phyloP scores from a whole-genome alignment of 441 rosid species.

The Adansonia rubrostipa region DNA sequence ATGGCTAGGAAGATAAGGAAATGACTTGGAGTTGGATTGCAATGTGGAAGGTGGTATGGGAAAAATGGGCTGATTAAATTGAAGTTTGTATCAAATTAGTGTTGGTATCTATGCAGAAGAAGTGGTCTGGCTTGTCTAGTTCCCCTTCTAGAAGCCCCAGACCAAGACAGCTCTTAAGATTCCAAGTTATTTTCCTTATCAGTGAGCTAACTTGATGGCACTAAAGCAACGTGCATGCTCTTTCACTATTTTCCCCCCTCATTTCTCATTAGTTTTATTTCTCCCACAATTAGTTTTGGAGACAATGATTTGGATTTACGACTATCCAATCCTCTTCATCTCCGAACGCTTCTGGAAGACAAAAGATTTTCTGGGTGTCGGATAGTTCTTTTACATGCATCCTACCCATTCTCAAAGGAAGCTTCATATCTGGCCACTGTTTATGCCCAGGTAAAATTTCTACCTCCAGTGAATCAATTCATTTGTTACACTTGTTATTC shows the following conservation, averaged over 20 bases:
- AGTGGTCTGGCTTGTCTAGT: conserved; percentile 15
- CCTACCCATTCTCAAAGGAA: conserved; percentile 96
- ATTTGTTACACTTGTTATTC: conserved; percentile 19
- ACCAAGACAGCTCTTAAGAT: conserved; percentile 12
- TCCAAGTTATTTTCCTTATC: conserved; percentile 27
- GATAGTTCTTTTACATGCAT: conserved; percentile 88
- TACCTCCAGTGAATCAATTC: conserved; percentile 17
- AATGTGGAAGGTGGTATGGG: background rate
- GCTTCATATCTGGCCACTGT: conserved; percentile 90
- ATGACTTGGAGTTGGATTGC: conserved; percentile 9
- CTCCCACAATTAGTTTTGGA: conserved; percentile 64
- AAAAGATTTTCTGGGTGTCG: conserved; percentile 72
- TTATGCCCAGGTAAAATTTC: conserved; percentile 68
- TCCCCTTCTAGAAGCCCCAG: conserved; percentile 9
- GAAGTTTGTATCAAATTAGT: background rate
- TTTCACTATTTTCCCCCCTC: conserved; percentile 9
- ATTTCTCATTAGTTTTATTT: conserved; percentile 21
- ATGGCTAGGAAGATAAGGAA: conserved; percentile 13
- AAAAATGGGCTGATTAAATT: background rate
- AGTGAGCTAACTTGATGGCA: conserved; percentile 15
- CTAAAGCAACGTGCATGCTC: background rate
- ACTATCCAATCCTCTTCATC: conserved; percentile 88
- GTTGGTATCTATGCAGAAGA: conserved; percentile 5
- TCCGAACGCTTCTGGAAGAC: conserved; percentile 78
- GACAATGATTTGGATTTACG: conserved; percentile 94